Conservation (phyloP, 2,329 filamentous ascomycete species). For the Penicillium sp. region DNA sequence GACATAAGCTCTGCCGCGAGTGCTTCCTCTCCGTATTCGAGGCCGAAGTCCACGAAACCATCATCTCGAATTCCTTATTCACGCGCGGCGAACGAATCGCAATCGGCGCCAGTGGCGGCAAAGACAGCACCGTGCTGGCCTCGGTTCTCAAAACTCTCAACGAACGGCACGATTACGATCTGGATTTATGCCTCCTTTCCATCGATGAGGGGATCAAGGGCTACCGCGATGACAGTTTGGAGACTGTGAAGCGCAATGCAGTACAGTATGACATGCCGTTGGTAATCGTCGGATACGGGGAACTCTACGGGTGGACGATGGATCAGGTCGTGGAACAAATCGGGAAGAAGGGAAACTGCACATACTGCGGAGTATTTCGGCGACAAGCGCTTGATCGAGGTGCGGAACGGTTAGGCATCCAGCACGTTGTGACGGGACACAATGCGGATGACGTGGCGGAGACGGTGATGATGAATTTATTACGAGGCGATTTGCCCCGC, state of each 20-base stretch:
- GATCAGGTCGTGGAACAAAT: constrained; percentile 96
- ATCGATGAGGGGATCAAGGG: constrained; percentile 98
- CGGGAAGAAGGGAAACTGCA: constrained; percentile 98
- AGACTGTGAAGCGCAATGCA: constrained; percentile 95
- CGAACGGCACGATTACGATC: constrained; percentile 81
- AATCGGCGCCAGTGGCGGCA: constrained; percentile 94
- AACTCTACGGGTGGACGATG: constrained; percentile 99
- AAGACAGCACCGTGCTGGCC: constrained; percentile 95
- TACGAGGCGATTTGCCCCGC: constrained; percentile 86
- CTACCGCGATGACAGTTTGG: constrained; percentile 92
- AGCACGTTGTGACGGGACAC: constrained; percentile 94
- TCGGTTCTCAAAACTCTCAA: constrained; percentile 95
- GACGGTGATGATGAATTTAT: constrained; percentile 95
- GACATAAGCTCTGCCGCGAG: constrained; percentile 86
- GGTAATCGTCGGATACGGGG: constrained; percentile 89
- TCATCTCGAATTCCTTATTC: constrained; percentile 81
- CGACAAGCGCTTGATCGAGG: constrained; percentile 92
- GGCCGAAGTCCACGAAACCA: constrained; percentile 91
- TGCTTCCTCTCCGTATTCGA: constrained; percentile 92
- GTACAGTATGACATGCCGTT: constrained; percentile 88
- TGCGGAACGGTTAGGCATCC: constrained; percentile 82
- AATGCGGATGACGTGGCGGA: constrained; percentile 98
- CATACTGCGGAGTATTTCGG: constrained; percentile 95
- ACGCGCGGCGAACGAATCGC: constrained; percentile 82
- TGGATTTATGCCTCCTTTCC: constrained; percentile 84